Percentiles rank a stretch among this genome's conserved stretches.
Evolutionary conservation across 2,329 filamentous ascomycete genomes (phyloP).

Genomic region (Verticillium albo-atrum): DNA sequence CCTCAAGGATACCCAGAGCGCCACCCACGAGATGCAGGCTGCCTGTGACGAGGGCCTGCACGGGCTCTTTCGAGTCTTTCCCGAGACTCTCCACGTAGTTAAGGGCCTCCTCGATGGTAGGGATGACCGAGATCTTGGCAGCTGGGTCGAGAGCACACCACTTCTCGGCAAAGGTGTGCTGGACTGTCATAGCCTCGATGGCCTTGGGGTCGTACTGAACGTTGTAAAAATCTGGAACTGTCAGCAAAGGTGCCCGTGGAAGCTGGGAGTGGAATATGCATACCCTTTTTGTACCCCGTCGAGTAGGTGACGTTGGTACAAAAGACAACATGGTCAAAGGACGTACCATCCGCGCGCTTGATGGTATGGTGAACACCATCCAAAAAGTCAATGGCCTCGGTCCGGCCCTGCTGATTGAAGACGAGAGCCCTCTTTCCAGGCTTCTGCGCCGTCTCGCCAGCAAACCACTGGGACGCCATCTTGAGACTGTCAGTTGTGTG

Average conservation of each 20-base stretch:
- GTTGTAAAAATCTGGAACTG: conserved; percentile 49
- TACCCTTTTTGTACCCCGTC: conserved; percentile 44
- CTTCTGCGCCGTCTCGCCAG: conserved; percentile 36
- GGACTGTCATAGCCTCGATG: conserved; percentile 46
- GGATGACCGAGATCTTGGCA: conserved; percentile 39
- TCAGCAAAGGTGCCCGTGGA: conserved; percentile 6
- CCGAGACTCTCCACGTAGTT: conserved; percentile 35
- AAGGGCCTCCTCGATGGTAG: conserved; percentile 53
- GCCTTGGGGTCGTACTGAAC: conserved; percentile 46
- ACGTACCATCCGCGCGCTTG: conserved; percentile 21
- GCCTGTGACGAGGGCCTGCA: conserved; percentile 51
- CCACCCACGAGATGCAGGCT: conserved; percentile 61
- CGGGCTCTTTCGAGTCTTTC: conserved; percentile 20
- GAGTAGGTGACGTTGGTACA: conserved; percentile 68
- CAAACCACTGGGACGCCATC: conserved; percentile 79
- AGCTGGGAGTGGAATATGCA: background rate
- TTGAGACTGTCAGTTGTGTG: conserved; percentile 89
- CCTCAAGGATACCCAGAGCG: conserved; percentile 44
- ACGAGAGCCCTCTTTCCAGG: conserved; percentile 55
- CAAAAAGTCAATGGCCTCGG: conserved; percentile 50
- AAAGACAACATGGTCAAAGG: conserved; percentile 75
- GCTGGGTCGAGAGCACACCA: conserved; percentile 44
- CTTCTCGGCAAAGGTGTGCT: conserved; percentile 47
- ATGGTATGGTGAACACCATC: conserved; percentile 36
- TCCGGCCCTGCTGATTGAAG: conserved; percentile 78